Conservation (phyloP, 768 basidiomycete genomes). For the Candolleomyces eurysporus region DNA sequence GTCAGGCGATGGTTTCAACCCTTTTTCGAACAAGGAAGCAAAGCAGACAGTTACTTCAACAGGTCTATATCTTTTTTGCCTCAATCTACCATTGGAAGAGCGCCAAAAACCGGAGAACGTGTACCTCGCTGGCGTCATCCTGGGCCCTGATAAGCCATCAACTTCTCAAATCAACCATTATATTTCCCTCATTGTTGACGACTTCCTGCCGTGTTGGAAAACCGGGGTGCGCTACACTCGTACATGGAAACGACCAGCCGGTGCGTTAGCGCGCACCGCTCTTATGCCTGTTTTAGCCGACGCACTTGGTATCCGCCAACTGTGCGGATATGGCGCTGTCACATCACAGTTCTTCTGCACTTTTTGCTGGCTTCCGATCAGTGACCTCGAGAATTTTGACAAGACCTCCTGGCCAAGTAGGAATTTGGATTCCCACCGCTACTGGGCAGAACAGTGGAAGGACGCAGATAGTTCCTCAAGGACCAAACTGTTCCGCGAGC, state of each 20-base stretch:
- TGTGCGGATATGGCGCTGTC: slow-evolving; percentile 18
- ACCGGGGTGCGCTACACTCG: slow-evolving; percentile 21
- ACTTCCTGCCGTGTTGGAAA: slow-evolving; percentile 28
- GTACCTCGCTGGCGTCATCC: slow-evolving; percentile 34
- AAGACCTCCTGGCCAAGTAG: slow-evolving; percentile 14
- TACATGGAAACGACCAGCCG: slow-evolving; percentile 12
- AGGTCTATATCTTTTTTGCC: slow-evolving; percentile 26
- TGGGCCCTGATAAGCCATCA: slow-evolving; percentile 33
- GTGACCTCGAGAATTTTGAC: slow-evolving; percentile 21
- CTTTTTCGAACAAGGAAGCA: slow-evolving; percentile 22
- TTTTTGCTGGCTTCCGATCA: slow-evolving; percentile 10
- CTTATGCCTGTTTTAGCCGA: slow-evolving; percentile 32
- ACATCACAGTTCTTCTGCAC: slow-evolving; percentile 18
- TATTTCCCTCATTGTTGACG: slow-evolving; percentile 32
- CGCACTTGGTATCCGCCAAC: slow-evolving; percentile 25
- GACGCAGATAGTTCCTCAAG: background rate
- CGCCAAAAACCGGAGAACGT: slow-evolving; percentile 32
- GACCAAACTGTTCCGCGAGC: background rate
- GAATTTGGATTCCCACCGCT: background rate
- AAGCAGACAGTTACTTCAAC: slow-evolving; percentile 21
- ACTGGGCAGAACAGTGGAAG: background rate
- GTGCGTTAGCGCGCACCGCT: slow-evolving; percentile 23
- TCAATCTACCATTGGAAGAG: slow-evolving; percentile 30
- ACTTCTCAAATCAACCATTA: slow-evolving; percentile 32
- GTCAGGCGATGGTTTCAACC: slow-evolving; percentile 31